Percentiles rank a stretch among this genome's conserved stretches.
phyloP scores from a whole-genome alignment of 2,329 filamentous ascomycete genomes.

The Conoideocrella luteorostrata region DNA sequence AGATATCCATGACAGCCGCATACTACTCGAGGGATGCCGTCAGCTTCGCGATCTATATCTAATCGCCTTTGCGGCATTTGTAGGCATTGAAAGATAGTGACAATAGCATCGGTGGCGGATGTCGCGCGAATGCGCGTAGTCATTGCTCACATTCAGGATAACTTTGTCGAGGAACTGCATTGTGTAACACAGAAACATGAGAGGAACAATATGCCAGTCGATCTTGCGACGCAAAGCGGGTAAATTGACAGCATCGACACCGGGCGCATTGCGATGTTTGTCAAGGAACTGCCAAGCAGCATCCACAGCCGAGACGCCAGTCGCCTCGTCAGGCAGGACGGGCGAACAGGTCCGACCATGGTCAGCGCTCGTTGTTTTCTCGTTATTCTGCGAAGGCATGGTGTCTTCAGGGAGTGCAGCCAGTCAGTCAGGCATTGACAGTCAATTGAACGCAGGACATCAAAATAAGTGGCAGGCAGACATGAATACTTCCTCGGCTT shows the following conservation, averaged over 20 bases:
- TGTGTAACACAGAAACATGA: constrained; percentile 55
- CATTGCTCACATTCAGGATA: constrained; percentile 46
- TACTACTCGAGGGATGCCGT: not conserved
- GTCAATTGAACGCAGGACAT: not conserved
- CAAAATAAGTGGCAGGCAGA: too few relatives aligned
- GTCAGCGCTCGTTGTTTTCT: not conserved
- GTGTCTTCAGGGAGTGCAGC: not conserved
- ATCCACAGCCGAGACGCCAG: constrained; percentile 19
- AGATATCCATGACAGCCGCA: constrained; percentile 46
- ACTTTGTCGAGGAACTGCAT: constrained; percentile 60
- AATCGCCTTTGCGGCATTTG: not conserved
- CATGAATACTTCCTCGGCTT: too few relatives aligned
- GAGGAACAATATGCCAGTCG: constrained; percentile 51
- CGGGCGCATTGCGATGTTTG: constrained; percentile 30
- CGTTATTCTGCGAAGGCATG: too few relatives aligned
- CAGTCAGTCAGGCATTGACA: not conserved
- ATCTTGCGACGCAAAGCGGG: constrained; percentile 45
- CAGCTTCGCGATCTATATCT: not conserved
- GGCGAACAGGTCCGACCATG: not conserved
- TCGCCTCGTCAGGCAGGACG: not conserved
- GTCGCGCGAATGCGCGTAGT: not conserved
- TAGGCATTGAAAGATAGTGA: not conserved
- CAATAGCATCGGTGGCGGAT: not conserved
- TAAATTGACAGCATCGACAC: constrained; percentile 31
- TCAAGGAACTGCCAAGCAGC: constrained; percentile 39